Conservation (phyloP, 768 basidiomycete genomes). For the Saitozyma podzolica region DNA sequence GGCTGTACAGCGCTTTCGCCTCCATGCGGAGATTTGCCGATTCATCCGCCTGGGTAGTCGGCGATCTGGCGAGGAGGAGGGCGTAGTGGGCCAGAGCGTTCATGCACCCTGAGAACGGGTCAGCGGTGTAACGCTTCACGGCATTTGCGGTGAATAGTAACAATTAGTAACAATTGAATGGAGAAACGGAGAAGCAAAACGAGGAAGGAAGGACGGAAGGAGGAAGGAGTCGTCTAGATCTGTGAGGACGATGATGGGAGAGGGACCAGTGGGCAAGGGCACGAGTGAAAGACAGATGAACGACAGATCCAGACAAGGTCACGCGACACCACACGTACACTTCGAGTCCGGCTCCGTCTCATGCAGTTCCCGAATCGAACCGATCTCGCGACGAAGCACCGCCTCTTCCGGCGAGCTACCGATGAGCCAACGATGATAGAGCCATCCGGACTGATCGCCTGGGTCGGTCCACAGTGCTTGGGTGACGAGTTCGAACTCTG, state of each 20-base stretch:
- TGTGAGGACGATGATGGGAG: too few species aligned
- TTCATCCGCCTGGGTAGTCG: conserved; percentile 9
- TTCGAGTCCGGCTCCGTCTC: conserved; percentile 89
- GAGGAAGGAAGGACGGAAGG: too few species aligned
- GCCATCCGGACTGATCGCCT: conserved; percentile 93
- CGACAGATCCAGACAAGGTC: too few species aligned
- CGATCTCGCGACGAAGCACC: conserved; percentile 69
- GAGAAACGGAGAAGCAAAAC: not conserved
- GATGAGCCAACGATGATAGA: conserved; percentile 97
- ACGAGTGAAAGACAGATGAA: too few species aligned
- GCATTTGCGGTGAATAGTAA: too few species aligned
- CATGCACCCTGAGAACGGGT: conserved; percentile 73
- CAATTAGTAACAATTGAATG: not conserved
- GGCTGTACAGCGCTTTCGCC: conserved; percentile 62
- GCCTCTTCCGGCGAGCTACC: conserved; percentile 67
- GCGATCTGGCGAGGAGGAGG: conserved; percentile 63
- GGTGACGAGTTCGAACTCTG: conserved; percentile 88
- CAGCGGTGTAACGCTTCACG: too few species aligned
- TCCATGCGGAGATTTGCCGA: conserved; percentile 47
- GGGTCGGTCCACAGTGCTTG: conserved; percentile 98
- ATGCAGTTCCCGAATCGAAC: conserved; percentile 75
- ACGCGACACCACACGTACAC: conserved; percentile 59
- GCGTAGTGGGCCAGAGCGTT: conserved; percentile 87
- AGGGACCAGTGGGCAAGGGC: too few species aligned
- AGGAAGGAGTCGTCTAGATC: too few species aligned